phyloP scores from a whole-genome alignment of 2,329 filamentous ascomycete species.

The Uncinocarpus reesii region DNA sequence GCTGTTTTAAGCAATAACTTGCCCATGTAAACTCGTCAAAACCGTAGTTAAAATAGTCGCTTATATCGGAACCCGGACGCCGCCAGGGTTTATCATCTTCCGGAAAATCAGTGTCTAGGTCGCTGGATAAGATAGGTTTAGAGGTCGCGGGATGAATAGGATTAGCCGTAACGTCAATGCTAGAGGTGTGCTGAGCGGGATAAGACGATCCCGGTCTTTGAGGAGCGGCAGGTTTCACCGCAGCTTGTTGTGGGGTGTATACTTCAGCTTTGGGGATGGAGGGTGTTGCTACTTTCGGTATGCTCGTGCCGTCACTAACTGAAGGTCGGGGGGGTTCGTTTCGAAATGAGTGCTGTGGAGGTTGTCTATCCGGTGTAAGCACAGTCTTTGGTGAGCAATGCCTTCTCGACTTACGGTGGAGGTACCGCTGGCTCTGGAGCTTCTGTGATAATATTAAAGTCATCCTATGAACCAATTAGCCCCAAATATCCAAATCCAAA shows the following conservation, averaged over 20 bases:
- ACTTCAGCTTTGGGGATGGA: conserved; percentile 21
- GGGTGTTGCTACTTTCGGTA: conserved; percentile 30
- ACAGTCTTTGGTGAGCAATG: not conserved
- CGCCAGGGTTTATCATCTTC: conserved; percentile 88
- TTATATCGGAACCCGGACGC: conserved; percentile 83
- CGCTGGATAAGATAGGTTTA: conserved; percentile 73
- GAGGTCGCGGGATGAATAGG: conserved; percentile 63
- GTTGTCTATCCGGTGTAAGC: conserved; percentile 23
- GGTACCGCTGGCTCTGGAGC: conserved; percentile 32
- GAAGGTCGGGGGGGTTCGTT: conserved; percentile 28
- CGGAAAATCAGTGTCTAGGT: conserved; percentile 63
- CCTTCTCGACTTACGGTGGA: conserved; percentile 27
- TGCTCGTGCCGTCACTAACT: conserved; percentile 24
- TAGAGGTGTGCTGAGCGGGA: conserved; percentile 62
- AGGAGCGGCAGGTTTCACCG: conserved; percentile 29
- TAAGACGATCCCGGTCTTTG: conserved; percentile 53
- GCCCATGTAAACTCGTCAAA: conserved; percentile 99
- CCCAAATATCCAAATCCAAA: conserved; percentile 11
- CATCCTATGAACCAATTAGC: conserved; percentile 31
- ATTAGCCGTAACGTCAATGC: conserved; percentile 71
- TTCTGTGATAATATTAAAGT: conserved; percentile 43
- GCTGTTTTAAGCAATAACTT: conserved; percentile 82
- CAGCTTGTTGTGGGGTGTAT: conserved; percentile 25
- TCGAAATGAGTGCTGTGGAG: conserved; percentile 31
- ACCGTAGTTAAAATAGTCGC: conserved; percentile 98